A percentile compares a stretch with the other conserved stretches of the same genome.
Conservation (phyloP, 495 filamentous ascomycete genomes). For the Daldinia childiae region DNA sequence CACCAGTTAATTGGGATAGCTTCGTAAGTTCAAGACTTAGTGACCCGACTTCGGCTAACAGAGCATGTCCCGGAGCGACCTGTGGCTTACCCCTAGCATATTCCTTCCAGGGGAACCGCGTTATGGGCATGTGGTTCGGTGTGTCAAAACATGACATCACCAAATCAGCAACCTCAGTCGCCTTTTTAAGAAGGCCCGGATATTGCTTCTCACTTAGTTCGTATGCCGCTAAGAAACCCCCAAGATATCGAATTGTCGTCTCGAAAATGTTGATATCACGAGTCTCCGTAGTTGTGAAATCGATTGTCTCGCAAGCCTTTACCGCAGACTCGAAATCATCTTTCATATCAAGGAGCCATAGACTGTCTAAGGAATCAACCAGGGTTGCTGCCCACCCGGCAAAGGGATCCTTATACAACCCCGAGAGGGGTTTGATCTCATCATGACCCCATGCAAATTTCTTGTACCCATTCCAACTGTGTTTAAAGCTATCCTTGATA, state of each 20-base stretch:
- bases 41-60: slow-evolving; percentile 74
- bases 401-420: slow-evolving; percentile 70
- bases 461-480: slow-evolving; percentile 81
- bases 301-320: slow-evolving; percentile 72
- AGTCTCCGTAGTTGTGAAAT: slow-evolving; percentile 73
- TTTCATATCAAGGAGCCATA: slow-evolving; percentile 89
- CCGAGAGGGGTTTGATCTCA: slow-evolving; percentile 73
- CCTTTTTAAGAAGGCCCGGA: slow-evolving; percentile 73
- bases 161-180: slow-evolving; percentile 78
- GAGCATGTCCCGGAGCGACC: slow-evolving; percentile 55
- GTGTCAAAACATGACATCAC: slow-evolving; percentile 87
- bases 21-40: slow-evolving; percentile 85
- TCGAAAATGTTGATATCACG: slow-evolving; percentile 74
- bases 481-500: slow-evolving; percentile 74
- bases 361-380: slow-evolving; percentile 81
- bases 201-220: slow-evolving; percentile 71
- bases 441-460: slow-evolving; percentile 79
- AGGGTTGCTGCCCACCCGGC: slow-evolving; percentile 87
- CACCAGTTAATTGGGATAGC: slow-evolving; percentile 80
- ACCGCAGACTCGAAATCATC: slow-evolving; percentile 82
- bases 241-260: slow-evolving; percentile 80
- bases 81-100: slow-evolving; percentile 42
- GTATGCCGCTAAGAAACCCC: slow-evolving; percentile 78
- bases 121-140: slow-evolving; percentile 85
- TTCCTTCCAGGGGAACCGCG: slow-evolving; percentile 74